phyloP scores from a whole-genome alignment of 2,329 filamentous ascomycete species.

The Epichloe elymi region DNA sequence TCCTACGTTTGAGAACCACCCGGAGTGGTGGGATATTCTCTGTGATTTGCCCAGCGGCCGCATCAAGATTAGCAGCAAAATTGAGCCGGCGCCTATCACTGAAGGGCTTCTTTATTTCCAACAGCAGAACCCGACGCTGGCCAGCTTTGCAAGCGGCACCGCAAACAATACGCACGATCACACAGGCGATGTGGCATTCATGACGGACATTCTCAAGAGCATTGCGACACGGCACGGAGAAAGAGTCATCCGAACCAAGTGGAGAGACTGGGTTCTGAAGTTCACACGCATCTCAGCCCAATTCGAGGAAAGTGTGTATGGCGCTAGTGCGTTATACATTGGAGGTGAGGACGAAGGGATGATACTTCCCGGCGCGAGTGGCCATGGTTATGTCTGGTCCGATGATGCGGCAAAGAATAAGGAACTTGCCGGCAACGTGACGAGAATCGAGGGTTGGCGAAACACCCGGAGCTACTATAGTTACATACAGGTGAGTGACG shows the following conservation, averaged over 20 bases:
- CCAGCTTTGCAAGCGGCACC: slow-evolving; percentile 32
- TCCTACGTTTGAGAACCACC: slow-evolving; percentile 85
- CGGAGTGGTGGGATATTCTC: slow-evolving; percentile 95
- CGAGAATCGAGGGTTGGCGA: slow-evolving; percentile 91
- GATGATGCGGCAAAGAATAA: slow-evolving; percentile 68
- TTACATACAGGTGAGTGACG: slow-evolving; percentile 61
- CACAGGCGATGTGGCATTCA: slow-evolving; percentile 80
- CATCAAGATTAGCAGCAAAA: slow-evolving; percentile 85
- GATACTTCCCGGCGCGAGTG: slow-evolving; percentile 46
- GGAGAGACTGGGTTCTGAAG: slow-evolving; percentile 86
- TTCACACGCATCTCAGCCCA: slow-evolving; percentile 87
- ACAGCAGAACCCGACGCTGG: slow-evolving; percentile 53
- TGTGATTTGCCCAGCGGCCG: slow-evolving; percentile 86
- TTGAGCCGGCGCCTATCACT: slow-evolving; percentile 67
- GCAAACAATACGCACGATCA: slow-evolving; percentile 43
- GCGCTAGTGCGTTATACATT: slow-evolving; percentile 78
- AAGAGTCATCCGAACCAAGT: slow-evolving; percentile 79
- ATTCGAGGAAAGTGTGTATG: slow-evolving; percentile 93
- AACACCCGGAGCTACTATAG: slow-evolving; percentile 92
- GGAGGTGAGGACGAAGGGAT: slow-evolving; percentile 59
- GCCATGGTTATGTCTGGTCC: slow-evolving; percentile 91
- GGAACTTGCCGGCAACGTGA: slow-evolving; percentile 84
- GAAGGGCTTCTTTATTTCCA: slow-evolving; percentile 84
- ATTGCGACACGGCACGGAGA: slow-evolving; percentile 81
- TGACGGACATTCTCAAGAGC: slow-evolving; percentile 71